Evolutionary conservation across 164 flowering plant species (phyloP), one percentile per base, ranked within the genome.

Genomic region (Kingdonia uniflora): DNA sequence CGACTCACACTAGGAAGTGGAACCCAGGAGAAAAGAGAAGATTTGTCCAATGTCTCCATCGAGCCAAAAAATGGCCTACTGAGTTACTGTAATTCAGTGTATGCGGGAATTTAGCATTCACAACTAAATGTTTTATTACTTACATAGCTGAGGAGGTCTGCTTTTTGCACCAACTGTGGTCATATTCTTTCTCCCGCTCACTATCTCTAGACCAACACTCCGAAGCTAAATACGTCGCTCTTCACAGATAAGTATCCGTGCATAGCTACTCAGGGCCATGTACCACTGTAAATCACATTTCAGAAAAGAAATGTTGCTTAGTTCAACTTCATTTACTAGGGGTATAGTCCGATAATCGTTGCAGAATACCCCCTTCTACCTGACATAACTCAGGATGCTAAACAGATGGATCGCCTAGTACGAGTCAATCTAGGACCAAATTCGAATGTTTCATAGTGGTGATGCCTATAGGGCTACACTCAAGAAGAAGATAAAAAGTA

Each of bases 231-330:
- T 26, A 88, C 91, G 67, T 88, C 96, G 0, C 85, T 60, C 56
- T 85, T 88, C 48, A 81, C 89, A 2, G 96, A 83, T 49, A 88
- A 63, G 65, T 71, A 74, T 20, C 96, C 96, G 55, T 62, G 88
- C 73, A 83, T 24, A 46, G 95, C 95, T 85, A 85, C 66, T 85
- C 95, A 29, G 96, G 44, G 94, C 85, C 82, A 87, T 85, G 58
- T 87, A 37, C 94, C 94, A 71, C 94, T 84, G 57, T n/a, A 19
- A n/a, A 72, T n/a, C n/a, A n/a, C n/a, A 64, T 29, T 3, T 3
- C 35, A 67, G 17, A 20, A 20, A 68, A 33, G 42, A 53, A 47
- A 55, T 38, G 1, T 11, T 35, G 29, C 13, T 15, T 51, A 23
- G 6, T 55, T 16, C 15, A 38, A 17, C 26, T 57, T 26, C 41